A percentile compares a stretch with the other conserved stretches of the same genome.
Conservation (phyloP, 2,329 filamentous ascomycete species). For the Paraconiothyrium sp. region DNA sequence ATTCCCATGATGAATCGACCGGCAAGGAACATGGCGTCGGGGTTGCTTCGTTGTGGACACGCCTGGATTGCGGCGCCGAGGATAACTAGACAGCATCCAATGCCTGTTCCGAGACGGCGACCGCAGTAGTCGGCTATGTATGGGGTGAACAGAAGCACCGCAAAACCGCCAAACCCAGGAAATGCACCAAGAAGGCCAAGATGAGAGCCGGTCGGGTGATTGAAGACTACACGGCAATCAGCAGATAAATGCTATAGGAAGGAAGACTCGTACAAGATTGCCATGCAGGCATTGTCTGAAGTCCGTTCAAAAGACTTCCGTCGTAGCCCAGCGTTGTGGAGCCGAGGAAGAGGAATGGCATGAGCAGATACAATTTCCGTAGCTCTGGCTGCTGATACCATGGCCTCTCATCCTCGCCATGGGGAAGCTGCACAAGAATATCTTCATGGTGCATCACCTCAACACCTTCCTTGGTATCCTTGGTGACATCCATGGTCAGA, state of each 20-base stretch:
- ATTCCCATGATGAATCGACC: constrained; percentile 48
- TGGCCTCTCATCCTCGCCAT: constrained; percentile 25
- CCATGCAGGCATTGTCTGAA: constrained; percentile 33
- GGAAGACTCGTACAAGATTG: constrained; percentile 23
- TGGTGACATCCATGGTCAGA: constrained; percentile 13
- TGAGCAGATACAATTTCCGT: constrained; percentile 30
- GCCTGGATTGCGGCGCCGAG: constrained; percentile 60
- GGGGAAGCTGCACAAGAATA: constrained; percentile 10
- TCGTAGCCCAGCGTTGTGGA: constrained; percentile 31
- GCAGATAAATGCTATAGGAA: background rate
- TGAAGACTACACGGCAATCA: constrained; percentile 45
- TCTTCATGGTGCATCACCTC: constrained; percentile 27
- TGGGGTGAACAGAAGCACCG: constrained; percentile 55
- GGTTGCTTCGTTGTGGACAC: constrained; percentile 54
- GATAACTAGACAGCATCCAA: constrained; percentile 61
- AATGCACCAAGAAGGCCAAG: constrained; percentile 57
- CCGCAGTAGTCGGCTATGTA: constrained; percentile 51
- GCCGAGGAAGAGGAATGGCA: constrained; percentile 31
- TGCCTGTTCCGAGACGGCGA: constrained; percentile 62
- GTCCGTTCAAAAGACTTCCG: constrained; percentile 30
- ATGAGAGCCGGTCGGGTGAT: constrained; percentile 57
- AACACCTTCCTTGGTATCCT: constrained; percentile 22
- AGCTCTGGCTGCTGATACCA: constrained; percentile 32
- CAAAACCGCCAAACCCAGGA: constrained; percentile 59
- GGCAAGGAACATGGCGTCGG: constrained; percentile 59